Evolutionary conservation across 257 asterid genomes (phyloP).

Genomic region (Hygrophila difformis): DNA sequence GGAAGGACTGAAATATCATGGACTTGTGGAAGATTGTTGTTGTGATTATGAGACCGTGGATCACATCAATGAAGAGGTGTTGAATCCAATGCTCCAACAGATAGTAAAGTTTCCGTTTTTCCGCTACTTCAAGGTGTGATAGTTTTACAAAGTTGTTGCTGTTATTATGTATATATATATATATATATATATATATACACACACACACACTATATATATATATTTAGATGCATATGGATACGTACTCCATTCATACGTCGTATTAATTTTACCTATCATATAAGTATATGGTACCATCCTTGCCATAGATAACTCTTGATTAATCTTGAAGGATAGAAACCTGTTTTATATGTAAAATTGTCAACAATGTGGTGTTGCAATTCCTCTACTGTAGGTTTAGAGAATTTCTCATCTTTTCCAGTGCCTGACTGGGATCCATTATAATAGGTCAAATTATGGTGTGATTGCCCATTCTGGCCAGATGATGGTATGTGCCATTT

Average conservation of each 20-base stretch:
- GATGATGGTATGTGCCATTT: conserved; percentile 54
- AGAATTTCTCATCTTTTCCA: too few relatives aligned
- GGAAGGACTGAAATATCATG: conserved; percentile 29
- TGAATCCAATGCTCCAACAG: conserved; percentile 48
- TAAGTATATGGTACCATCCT: too few relatives aligned
- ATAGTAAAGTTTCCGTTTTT: conserved; percentile 48
- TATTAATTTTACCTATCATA: too few relatives aligned
- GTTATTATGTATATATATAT: not conserved
- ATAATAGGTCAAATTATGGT: conserved; percentile 53
- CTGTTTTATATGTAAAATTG: too few relatives aligned
- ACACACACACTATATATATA: too few relatives aligned
- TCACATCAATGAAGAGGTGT: conserved; percentile 33
- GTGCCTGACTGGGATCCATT: conserved; percentile 5
- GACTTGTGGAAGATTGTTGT: conserved; percentile 53
- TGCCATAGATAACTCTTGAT: too few relatives aligned
- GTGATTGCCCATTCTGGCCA: conserved; percentile 76
- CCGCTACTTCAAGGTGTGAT: conserved; percentile 54
- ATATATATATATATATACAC: not conserved
- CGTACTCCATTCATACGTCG: too few relatives aligned
- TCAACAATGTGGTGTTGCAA: too few relatives aligned
- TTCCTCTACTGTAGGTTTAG: too few relatives aligned
- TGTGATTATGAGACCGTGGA: conserved; percentile 40
- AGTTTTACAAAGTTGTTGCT: not conserved
- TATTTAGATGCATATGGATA: not conserved
- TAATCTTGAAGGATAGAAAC: too few relatives aligned